phyloP scores from a whole-genome alignment of 1,139 yeast genomes.

The Suhomyces coccinellae region DNA sequence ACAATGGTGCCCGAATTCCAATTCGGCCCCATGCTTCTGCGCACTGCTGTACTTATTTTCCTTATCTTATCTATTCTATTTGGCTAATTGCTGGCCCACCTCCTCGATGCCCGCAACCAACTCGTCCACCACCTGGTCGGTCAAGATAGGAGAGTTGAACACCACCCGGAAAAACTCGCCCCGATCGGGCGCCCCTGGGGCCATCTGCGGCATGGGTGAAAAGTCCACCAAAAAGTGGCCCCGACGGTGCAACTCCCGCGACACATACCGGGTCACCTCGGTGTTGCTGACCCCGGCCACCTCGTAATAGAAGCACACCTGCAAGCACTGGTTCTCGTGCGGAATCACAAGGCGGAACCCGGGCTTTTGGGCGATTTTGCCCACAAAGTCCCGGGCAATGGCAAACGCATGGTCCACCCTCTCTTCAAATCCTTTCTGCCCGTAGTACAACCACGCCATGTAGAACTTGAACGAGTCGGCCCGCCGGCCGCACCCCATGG shows the following conservation, averaged over 20 bases:
- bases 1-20: too few relatives aligned
- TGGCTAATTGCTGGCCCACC: conserved; percentile 1
- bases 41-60: too few relatives aligned
- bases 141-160: conserved; percentile 67
- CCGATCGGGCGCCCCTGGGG: conserved; percentile 35
- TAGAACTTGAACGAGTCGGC: conserved; percentile 80
- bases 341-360: conserved; percentile 52
- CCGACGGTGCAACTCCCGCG: conserved; percentile 56
- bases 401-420: conserved; percentile 73
- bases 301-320: conserved; percentile 77
- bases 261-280: conserved; percentile 60
- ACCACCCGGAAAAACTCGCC: conserved; percentile 89
- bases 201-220: conserved; percentile 66
- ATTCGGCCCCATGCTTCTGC: too few relatives aligned
- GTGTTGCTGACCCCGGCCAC: conserved; percentile 51
- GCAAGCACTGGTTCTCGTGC: conserved; percentile 71
- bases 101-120: conserved; percentile 34
- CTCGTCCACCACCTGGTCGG: conserved; percentile 40
- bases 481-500: conserved; percentile 91
- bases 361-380: conserved; percentile 31
- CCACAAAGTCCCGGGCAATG: conserved; percentile 61
- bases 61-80: neutral
- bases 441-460: conserved; percentile 81
- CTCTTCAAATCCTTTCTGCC: conserved; percentile 54
- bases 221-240: conserved; percentile 77